Percentiles rank a stretch among this genome's conserved stretches.
phyloP scores from a whole-genome alignment of 805 yeast genomes.

The Cyberlindnera bimundalis region DNA sequence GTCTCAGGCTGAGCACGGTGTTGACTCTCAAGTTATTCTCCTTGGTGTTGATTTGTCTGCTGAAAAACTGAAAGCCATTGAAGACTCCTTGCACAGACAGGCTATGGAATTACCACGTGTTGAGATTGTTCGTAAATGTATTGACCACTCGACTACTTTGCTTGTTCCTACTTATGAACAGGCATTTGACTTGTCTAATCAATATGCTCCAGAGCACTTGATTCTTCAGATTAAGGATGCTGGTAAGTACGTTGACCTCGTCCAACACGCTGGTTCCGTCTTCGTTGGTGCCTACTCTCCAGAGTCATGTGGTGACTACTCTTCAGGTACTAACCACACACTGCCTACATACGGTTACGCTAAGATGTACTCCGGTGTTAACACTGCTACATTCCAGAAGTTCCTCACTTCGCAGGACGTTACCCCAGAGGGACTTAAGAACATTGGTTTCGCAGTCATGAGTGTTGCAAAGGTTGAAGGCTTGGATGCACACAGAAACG shows the following conservation, averaged over 20 bases:
- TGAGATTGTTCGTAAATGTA: conserved; percentile 88
- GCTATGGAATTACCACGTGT: conserved; percentile 85
- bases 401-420: conserved; percentile 93
- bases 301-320: conserved; percentile 97
- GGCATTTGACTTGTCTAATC: conserved; percentile 84
- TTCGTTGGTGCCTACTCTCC: conserved; percentile 97
- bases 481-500: conserved; percentile 94
- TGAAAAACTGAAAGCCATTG: conserved; percentile 61
- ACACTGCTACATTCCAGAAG: conserved; percentile 93
- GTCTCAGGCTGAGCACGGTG: conserved; percentile 98
- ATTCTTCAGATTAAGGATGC: conserved; percentile 88
- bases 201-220: conserved; percentile 97
- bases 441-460: conserved; percentile 96
- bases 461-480: conserved; percentile 95
- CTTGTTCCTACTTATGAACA: conserved; percentile 65
- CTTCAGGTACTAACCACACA: conserved; percentile 97
- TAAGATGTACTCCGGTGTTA: conserved; percentile 94
- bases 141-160: conserved; percentile 85
- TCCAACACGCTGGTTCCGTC: conserved; percentile 93
- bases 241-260: conserved; percentile 59
- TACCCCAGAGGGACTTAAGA: conserved; percentile 75
- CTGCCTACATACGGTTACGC: conserved; percentile 99
- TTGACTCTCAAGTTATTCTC: conserved; percentile 94
- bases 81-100: conserved; percentile 80
- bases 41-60: conserved; percentile 72